A percentile compares a stretch with the other conserved stretches of the same genome.
Conservation (phyloP, 306 rosid species). For the Medicago ruthenica region DNA sequence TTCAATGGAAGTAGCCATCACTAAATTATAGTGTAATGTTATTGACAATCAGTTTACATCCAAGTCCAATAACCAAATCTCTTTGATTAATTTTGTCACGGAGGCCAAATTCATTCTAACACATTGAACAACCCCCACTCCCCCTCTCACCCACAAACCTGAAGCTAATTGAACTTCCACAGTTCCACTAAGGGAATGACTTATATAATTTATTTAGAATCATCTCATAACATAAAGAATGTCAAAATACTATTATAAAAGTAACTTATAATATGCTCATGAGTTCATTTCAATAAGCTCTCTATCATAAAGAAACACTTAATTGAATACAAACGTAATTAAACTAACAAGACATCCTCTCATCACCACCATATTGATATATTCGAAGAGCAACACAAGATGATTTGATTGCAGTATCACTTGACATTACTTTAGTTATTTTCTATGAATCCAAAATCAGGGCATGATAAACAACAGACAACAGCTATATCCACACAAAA, state of each 20-base stretch:
- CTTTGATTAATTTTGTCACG: not conserved
- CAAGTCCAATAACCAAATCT: slow-evolving; percentile 4
- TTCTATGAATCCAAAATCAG: not conserved
- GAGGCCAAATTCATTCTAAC: slow-evolving; percentile 8
- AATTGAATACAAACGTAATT: not conserved
- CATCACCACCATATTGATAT: not conserved
- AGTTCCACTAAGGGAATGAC: not conserved
- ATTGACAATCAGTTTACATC: slow-evolving; percentile 11
- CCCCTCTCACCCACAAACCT: slow-evolving; percentile 1
- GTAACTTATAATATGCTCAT: not conserved
- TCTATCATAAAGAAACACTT: not conserved
- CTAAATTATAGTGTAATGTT: not conserved
- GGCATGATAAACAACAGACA: not conserved
- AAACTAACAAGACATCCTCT: not conserved
- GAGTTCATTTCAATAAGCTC: not conserved
- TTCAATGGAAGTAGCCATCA: slow-evolving; percentile 3
- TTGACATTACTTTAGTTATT: slow-evolving; percentile 6
- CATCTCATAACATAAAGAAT: not conserved
- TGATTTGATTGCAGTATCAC: not conserved
- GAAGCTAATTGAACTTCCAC: slow-evolving; percentile 21
- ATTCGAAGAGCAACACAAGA: slow-evolving; percentile 11
- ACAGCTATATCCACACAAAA: slow-evolving; percentile 20
- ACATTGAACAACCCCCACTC: not conserved
- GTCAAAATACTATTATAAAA: not conserved
- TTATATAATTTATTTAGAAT: not conserved